Base-by-base conservation (phyloP, 2,329 filamentous ascomycete species). In the Colletotrichum sp. region DNA sequence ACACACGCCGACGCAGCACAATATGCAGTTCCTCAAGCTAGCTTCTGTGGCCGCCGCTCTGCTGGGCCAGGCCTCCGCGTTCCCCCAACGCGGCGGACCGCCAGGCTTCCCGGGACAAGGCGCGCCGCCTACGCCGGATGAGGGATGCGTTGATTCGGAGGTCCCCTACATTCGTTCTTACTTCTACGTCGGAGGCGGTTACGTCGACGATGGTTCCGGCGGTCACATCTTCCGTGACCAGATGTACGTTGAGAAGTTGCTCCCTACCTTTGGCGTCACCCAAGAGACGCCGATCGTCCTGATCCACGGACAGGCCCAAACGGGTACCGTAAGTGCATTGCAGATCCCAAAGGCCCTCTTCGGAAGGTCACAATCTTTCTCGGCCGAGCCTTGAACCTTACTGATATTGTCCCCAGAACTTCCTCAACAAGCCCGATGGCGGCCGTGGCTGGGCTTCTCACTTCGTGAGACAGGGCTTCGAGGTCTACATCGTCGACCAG, bases 221-320 rank as follows among this genome's bases (percentile, higher is more conserved):
- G 81, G 78, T 6, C 81, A 85, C 75, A 79, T 82, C 57, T 79
- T 82, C 26, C 80, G 81, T 32, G 85, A 85, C 69, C 89, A 91
- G 82, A 89, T 91, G 84, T 91, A 91, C 77, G 88, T 90, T 32
- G 90, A 91, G 82, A 84, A 84, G 71, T 83, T 90, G 18, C 77
- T 79, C 8, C 87, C 88, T 16, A 75, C 79, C 8, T 28, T 63
- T 12, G 80, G 80, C 39, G 79, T 74, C 36, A 78, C 66, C 52
- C 80, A 80, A 62, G 57, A 76, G 5, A 79, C 74, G 39, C 87
- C 87, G 1, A 80, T 89, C 39, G 79, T 89, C 30, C 82, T 88
- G 68, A 85, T 89, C 64, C 85, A 88, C 55, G 88, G 87, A 24
- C 81, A 83, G 66, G 85, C 81, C 12, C 83, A 86, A 77, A 86